Evolutionary conservation across 768 basidiomycete species (phyloP).

Genomic region (Leccinum boreale): DNA sequence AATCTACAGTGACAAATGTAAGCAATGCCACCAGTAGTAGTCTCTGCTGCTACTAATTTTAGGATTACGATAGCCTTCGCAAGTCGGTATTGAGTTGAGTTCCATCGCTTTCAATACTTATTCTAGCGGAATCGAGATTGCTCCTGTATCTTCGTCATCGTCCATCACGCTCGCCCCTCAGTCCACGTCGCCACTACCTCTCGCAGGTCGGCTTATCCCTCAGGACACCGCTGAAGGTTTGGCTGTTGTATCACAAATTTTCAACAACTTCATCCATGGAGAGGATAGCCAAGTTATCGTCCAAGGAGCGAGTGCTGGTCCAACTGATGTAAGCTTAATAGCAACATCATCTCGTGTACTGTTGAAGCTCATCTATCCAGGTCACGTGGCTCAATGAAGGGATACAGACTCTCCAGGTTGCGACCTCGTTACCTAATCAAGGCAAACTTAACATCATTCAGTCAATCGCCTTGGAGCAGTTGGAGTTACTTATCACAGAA

Average conservation of each 20-base stretch:
- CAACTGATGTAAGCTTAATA: slow-evolving; percentile 44
- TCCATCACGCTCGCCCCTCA: slow-evolving; percentile 53
- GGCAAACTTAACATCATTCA: slow-evolving; percentile 63
- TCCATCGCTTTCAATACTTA: slow-evolving; percentile 61
- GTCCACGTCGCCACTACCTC: slow-evolving; percentile 47
- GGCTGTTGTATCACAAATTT: slow-evolving; percentile 56
- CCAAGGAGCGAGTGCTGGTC: slow-evolving; percentile 55
- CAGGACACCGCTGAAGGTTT: slow-evolving; percentile 53
- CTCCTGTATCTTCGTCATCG: slow-evolving; percentile 49
- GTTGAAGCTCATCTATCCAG: slow-evolving; percentile 29
- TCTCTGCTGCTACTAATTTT: slow-evolving; percentile 7
- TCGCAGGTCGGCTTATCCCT: slow-evolving; percentile 63
- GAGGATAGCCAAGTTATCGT: slow-evolving; percentile 58
- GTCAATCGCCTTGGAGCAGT: slow-evolving; percentile 56
- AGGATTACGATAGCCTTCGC: slow-evolving; percentile 50
- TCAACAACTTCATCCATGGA: slow-evolving; percentile 72
- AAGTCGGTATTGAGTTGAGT: slow-evolving; percentile 66
- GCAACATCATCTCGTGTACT: not conserved
- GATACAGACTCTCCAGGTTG: slow-evolving; percentile 58
- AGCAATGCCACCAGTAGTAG: slow-evolving; percentile 15
- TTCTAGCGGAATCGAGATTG: slow-evolving; percentile 51
- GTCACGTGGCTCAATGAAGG: slow-evolving; percentile 72
- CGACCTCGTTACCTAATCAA: slow-evolving; percentile 58
- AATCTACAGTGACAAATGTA: slow-evolving; percentile 59
- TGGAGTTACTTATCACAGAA: slow-evolving; percentile 56